Evolutionary conservation across 345 rosid species (phyloP).

Genomic region (Pseudoturritis turrita): DNA sequence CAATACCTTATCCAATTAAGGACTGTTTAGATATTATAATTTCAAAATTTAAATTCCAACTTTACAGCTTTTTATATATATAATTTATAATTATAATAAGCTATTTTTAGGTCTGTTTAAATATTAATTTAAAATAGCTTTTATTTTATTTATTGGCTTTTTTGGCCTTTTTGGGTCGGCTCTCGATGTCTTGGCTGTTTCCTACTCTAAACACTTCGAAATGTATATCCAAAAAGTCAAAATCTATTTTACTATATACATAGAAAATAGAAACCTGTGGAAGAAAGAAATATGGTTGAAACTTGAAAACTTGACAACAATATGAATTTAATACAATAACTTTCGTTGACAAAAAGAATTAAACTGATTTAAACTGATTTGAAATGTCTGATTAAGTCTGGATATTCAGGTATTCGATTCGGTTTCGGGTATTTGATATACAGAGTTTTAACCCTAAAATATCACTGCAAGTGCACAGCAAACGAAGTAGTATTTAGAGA

Average conservation of each 20-base stretch:
- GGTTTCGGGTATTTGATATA: no score
- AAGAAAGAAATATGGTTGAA: slow-evolving; percentile 27
- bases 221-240: slow-evolving; percentile 27
- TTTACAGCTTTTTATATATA: not conserved
- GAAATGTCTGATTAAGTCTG: no score
- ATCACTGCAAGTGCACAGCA: no score
- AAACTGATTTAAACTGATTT: no score
- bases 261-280: slow-evolving; percentile 10
- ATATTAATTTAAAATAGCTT: no score
- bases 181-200: slow-evolving; percentile 14
- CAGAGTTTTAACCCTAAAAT: no score
- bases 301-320: slow-evolving; percentile 28
- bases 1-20: not conserved
- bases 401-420: no score
- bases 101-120: not conserved
- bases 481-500: no score
- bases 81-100: not conserved
- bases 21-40: not conserved
- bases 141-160: not conserved
- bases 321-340: slow-evolving; percentile 7
- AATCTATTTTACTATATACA: slow-evolving; percentile 5
- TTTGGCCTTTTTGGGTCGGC: not conserved
- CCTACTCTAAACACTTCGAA: not conserved
- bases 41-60: not conserved
- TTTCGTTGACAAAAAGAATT: slow-evolving; percentile 9